These are phyloP conservation scores for Diaporthe sp. DNA, from an alignment of 2,329 filamentous ascomycete genomes.

Conservation along the genomic window DNA sequence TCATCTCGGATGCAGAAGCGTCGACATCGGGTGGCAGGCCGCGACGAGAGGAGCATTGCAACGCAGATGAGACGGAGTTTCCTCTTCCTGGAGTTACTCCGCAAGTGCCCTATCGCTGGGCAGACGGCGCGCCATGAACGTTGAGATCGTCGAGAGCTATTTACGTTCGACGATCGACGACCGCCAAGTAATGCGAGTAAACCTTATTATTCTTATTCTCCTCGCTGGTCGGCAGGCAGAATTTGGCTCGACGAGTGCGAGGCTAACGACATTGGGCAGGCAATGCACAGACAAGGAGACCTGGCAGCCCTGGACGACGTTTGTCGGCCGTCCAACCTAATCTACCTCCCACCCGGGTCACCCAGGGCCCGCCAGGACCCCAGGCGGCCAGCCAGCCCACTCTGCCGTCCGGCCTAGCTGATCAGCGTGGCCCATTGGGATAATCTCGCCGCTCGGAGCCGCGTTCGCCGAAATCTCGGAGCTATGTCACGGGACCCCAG, in stretches of 20 bases:
- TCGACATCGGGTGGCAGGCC: conserved; percentile 27
- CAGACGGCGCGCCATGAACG: background rate
- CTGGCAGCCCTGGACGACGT: conserved; percentile 23
- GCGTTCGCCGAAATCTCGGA: conserved; percentile 30
- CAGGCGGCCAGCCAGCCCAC: conserved; percentile 2
- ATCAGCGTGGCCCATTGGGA: conserved; percentile 17
- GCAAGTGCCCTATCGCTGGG: conserved; percentile 7
- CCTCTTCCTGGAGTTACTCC: conserved; percentile 19
- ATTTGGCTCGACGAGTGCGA: conserved; percentile 19
- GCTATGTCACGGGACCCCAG: conserved; percentile 8
- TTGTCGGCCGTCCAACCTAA: conserved; percentile 29
- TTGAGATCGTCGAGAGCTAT: conserved; percentile 28
- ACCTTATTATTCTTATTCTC: conserved; percentile 34
- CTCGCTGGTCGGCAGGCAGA: background rate
- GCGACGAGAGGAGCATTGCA: conserved; percentile 8
- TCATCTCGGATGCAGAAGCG: background rate
- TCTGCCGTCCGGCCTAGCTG: conserved; percentile 9
- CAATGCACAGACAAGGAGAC: conserved; percentile 21
- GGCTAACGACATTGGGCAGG: conserved; percentile 19
- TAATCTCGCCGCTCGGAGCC: conserved; percentile 29
- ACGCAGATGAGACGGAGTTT: conserved; percentile 18
- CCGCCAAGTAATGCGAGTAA: conserved; percentile 33
- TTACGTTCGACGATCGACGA: conserved; percentile 33
- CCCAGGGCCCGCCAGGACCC: background rate
- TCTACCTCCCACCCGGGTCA: conserved; percentile 16